Conservation (phyloP, 1,284 basidiomycete genomes). For the Marasmius fiardii region DNA sequence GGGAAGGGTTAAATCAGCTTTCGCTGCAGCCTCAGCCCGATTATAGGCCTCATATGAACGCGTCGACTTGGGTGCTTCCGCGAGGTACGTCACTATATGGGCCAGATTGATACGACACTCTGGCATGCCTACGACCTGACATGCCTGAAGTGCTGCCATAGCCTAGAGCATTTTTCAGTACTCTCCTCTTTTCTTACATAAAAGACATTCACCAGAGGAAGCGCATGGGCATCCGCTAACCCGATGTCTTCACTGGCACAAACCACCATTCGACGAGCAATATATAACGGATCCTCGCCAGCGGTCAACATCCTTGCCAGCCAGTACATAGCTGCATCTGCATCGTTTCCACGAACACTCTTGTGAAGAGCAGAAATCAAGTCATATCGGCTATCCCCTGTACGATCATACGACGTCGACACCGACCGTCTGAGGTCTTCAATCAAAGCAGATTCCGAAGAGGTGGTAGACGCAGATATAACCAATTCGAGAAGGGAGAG, state of each 20-base stretch:
- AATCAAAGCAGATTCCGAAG: constrained; percentile 44
- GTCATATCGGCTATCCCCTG: constrained; percentile 78
- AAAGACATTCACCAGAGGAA: constrained; percentile 55
- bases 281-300: constrained; percentile 88
- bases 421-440: constrained; percentile 51
- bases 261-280: constrained; percentile 79
- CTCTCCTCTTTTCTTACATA: background rate
- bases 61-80: constrained; percentile 83
- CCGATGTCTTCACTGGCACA: constrained; percentile 87
- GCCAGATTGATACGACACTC: constrained; percentile 77
- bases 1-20: constrained; percentile 46
- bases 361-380: constrained; percentile 91
- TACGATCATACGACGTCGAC: constrained; percentile 67
- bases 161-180: constrained; percentile 42
- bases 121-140: constrained; percentile 83
- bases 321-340: constrained; percentile 87
- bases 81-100: constrained; percentile 79
- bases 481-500: constrained; percentile 65
- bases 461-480: constrained; percentile 36
- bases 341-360: constrained; percentile 77
- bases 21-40: constrained; percentile 64
- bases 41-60: constrained; percentile 77
- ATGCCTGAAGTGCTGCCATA: constrained; percentile 75
- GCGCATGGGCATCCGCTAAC: constrained; percentile 69
- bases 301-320: constrained; percentile 78